Evolutionary conservation across 2,329 filamentous ascomycete species (phyloP).

Genomic region (Cercospora sp.): DNA sequence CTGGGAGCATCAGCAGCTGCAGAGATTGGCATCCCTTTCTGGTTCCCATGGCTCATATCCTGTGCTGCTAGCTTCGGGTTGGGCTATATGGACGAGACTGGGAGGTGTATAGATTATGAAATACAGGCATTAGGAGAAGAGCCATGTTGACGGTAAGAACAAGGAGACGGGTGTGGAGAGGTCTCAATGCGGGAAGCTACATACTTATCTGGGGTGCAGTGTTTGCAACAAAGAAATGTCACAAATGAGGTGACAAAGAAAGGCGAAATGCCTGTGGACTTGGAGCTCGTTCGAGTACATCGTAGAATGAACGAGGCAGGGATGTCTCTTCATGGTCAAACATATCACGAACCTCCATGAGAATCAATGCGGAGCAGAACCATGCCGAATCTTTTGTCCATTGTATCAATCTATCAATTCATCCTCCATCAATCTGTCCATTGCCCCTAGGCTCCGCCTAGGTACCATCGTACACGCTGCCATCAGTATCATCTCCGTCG

Average conservation of each 20-base stretch:
- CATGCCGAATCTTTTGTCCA: not conserved
- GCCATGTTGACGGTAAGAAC: not conserved
- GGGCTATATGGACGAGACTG: not conserved
- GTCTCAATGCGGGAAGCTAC: not conserved
- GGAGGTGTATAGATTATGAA: not conserved
- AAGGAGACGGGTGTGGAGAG: not conserved
- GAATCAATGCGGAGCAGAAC: not conserved
- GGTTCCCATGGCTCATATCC: too few relatives aligned
- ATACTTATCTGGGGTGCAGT: not conserved
- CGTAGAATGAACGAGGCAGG: not conserved
- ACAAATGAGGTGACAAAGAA: not conserved
- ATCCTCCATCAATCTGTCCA: not conserved
- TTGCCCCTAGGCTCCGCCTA: not conserved
- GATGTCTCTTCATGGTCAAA: rapidly evolving
- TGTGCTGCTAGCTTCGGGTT: too few relatives aligned
- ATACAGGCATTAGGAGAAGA: not conserved
- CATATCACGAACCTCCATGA: not conserved
- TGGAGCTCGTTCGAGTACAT: not conserved
- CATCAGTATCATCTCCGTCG: not conserved
- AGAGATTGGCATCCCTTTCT: too few relatives aligned
- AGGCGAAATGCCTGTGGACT: not conserved
- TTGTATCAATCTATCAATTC: not conserved
- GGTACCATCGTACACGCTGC: not conserved
- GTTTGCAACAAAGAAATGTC: not conserved
- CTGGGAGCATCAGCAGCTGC: not conserved